Evolutionary conservation across 106 monocot species (phyloP), one percentile per base, ranked within the genome.

Genomic region (Platanthera guangdongensis): DNA sequence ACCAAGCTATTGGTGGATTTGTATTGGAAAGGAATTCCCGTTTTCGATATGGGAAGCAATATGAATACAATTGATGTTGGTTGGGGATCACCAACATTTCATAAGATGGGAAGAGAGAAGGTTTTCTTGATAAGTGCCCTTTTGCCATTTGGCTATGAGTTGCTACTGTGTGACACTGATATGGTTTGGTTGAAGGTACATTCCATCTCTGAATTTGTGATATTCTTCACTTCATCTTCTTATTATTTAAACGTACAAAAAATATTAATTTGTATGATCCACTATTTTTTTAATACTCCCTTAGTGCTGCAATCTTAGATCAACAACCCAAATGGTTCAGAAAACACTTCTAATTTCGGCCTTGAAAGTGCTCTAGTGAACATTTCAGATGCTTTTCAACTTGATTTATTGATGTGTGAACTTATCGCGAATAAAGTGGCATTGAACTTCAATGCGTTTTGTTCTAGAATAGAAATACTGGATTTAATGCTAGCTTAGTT

Each of bases 181-280:
- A 91, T 91, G 91, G 96, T 97, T 72, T 97, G 96, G 96, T 76
- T 93, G 52, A 93, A 93, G 95, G 95, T 95, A 88, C 59, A 51
- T 19, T 21, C 10, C 11, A 46, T 51, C 54, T 71, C 30, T 49
- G 30, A 47, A 75, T 51, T 30, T 55, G 50, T 8, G 39, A 39
- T 39, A 1, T 15, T 11, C 12, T 69, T 47, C 51, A 51, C 9
- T 74, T n/a, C 39, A 69, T 49, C 28, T 51, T 12, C 52, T 46
- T 53, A 18, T 11, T 53, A 75, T 65, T 65, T 2, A 32, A 25
- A 65, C 30, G 28, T 65, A 7, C 64, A 25, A 25, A 25, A 25
- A 25, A 25, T 25, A 25, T 25, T 25, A 25, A 25, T 25, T 25
- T 25, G 25, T 25, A 25, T 25, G 25, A 25, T 25, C 25, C 25